Percentiles rank a stretch among this genome's conserved stretches.
Conservation (phyloP, 306 rosid genomes). For the Cucurbita ficifolia region DNA sequence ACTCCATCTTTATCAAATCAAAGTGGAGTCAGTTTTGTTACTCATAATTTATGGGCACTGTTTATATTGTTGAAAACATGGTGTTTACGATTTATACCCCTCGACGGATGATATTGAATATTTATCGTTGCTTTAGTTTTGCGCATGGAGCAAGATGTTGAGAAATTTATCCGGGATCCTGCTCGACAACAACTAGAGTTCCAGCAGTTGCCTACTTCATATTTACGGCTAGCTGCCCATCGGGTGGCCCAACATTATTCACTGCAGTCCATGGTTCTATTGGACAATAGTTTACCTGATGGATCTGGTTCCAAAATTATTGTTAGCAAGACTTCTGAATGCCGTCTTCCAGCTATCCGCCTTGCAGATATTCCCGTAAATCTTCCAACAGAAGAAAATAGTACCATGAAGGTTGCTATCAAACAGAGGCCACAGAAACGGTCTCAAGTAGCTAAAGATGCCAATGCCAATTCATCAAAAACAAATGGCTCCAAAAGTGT, state of each 20-base stretch:
- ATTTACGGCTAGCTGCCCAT: slow-evolving; percentile 92
- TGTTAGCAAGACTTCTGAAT: slow-evolving; percentile 74
- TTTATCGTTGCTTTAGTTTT: slow-evolving; percentile 37
- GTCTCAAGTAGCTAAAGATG: slow-evolving; percentile 22
- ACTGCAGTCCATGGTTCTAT: slow-evolving; percentile 83
- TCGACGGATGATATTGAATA: background rate
- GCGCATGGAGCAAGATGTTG: slow-evolving; percentile 95
- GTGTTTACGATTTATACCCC: background rate
- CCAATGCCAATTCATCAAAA: slow-evolving; percentile 37
- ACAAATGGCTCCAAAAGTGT: slow-evolving; percentile 58
- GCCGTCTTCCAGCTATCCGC: slow-evolving; percentile 58
- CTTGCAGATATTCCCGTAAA: slow-evolving; percentile 83
- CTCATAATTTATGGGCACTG: background rate
- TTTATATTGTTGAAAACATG: background rate
- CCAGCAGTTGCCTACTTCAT: slow-evolving; percentile 92
- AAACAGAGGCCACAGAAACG: slow-evolving; percentile 82
- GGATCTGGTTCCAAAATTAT: slow-evolving; percentile 90
- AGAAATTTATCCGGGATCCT: slow-evolving; percentile 75
- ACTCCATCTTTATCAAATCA: background rate
- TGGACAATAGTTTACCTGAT: slow-evolving; percentile 72
- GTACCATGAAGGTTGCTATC: slow-evolving; percentile 72
- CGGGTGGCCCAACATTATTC: slow-evolving; percentile 94
- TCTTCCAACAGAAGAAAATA: slow-evolving; percentile 42
- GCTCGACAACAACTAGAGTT: slow-evolving; percentile 76
- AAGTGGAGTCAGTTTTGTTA: background rate